Conservation (phyloP, 306 rosid genomes). For the Clitoria ternatea region DNA sequence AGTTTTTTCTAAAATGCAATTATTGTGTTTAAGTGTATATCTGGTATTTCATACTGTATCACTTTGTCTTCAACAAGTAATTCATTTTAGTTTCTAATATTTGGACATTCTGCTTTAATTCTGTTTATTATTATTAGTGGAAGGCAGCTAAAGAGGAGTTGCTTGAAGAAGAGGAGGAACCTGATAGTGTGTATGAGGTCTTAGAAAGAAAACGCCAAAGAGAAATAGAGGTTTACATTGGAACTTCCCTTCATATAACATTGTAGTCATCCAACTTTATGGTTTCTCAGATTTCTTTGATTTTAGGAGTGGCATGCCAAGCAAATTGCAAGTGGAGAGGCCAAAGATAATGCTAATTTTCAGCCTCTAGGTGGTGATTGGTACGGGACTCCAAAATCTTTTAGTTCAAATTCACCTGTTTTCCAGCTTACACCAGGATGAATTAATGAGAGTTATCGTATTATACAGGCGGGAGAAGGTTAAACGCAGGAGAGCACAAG, state of each 20-base stretch:
- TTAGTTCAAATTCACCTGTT: not conserved
- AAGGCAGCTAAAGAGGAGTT: slow-evolving; percentile 98
- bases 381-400: slow-evolving; percentile 39
- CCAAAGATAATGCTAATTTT: slow-evolving; percentile 91
- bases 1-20: not conserved
- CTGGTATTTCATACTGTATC: not conserved
- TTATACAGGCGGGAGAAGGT: slow-evolving; percentile 77
- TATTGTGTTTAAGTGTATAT: not conserved
- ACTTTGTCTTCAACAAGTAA: not conserved
- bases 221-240: slow-evolving; percentile 74
- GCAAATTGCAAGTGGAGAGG: slow-evolving; percentile 92
- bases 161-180: slow-evolving; percentile 92
- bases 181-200: slow-evolving; percentile 61
- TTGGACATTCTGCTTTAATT: not conserved
- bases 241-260: not conserved
- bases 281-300: slow-evolving; percentile 33
- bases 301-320: slow-evolving; percentile 81
- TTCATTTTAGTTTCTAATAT: slow-evolving; percentile 8
- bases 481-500: slow-evolving; percentile 74
- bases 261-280: not conserved
- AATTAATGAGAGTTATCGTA: slow-evolving; percentile 2
- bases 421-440: not conserved
- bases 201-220: slow-evolving; percentile 85
- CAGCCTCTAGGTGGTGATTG: slow-evolving; percentile 97
- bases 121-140: slow-evolving; percentile 55